Evolutionary conservation across 768 basidiomycete species (phyloP).

Genomic region (Peribolospora baueri): DNA sequence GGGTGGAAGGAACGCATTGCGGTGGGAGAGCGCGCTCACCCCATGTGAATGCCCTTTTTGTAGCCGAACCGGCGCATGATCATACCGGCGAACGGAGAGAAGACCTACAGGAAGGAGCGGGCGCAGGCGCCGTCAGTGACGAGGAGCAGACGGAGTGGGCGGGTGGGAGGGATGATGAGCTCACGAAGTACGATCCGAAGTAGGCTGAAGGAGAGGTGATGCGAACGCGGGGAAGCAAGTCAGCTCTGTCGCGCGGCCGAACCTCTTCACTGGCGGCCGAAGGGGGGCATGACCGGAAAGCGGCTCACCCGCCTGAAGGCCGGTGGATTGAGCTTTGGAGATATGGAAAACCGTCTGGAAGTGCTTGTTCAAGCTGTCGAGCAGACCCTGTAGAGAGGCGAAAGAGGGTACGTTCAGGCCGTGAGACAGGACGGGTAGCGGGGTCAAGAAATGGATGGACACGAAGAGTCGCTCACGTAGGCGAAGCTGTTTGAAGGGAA

Average conservation of each 20-base stretch:
- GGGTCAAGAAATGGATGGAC: background rate
- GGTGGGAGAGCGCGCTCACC: slow-evolving; percentile 34
- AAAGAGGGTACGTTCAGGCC: background rate
- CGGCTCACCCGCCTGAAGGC: slow-evolving; percentile 51
- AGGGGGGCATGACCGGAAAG: background rate
- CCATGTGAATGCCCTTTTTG: slow-evolving; percentile 45
- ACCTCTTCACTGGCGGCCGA: background rate
- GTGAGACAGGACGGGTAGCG: background rate
- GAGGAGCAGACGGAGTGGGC: too few species aligned
- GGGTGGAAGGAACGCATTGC: slow-evolving; percentile 19
- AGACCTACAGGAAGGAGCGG: slow-evolving; percentile 1
- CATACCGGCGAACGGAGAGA: slow-evolving; percentile 19
- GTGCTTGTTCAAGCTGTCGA: slow-evolving; percentile 28
- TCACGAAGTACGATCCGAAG: slow-evolving; percentile 11
- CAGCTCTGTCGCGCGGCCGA: background rate
- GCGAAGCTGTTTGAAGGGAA: background rate
- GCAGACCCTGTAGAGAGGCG: slow-evolving; percentile 8
- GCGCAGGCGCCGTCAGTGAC: too few species aligned
- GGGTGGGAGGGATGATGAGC: too few species aligned
- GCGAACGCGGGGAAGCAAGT: slow-evolving; percentile 25
- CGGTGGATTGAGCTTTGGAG: slow-evolving; percentile 42
- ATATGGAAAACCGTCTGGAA: slow-evolving; percentile 48
- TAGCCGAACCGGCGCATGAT: slow-evolving; percentile 33
- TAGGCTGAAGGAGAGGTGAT: slow-evolving; percentile 30
- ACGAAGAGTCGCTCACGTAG: background rate